phyloP scores from a whole-genome alignment of 1,139 yeast species.

The Yamadazyma diddensiae region DNA sequence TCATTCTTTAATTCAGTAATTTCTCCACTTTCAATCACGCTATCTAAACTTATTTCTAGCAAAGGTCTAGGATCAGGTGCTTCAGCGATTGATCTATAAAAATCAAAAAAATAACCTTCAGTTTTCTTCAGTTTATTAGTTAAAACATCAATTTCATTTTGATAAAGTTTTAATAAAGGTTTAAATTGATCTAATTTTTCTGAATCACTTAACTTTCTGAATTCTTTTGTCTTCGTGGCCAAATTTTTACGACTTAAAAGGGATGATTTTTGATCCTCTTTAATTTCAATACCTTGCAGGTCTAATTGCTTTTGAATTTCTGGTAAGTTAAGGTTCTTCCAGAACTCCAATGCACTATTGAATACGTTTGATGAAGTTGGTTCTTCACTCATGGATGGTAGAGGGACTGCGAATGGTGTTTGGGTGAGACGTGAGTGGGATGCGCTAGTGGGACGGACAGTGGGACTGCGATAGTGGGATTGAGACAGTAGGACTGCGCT shows the following conservation, averaged over 20 bases:
- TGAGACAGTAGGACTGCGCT: background rate
- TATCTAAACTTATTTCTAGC: constrained; percentile 67
- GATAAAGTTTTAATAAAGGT: constrained; percentile 72
- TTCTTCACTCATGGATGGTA: background rate
- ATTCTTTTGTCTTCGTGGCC: constrained; percentile 79
- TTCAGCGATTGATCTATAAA: constrained; percentile 76
- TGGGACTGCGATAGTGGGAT: too few relatives aligned
- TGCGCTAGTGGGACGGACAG: too few relatives aligned
- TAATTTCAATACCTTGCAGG: constrained; percentile 68
- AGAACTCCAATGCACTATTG: constrained; percentile 59
- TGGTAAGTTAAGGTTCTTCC: constrained; percentile 75
- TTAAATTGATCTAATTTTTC: constrained; percentile 68
- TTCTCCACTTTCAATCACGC: constrained; percentile 60
- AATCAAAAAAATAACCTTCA: constrained; percentile 69
- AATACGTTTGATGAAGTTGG: constrained; percentile 23
- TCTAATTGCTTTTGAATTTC: constrained; percentile 69
- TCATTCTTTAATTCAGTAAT: constrained; percentile 51
- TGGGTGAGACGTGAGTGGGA: too few relatives aligned
- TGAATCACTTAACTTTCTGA: constrained; percentile 65
- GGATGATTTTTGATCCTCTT: constrained; percentile 66
- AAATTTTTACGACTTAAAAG: constrained; percentile 68
- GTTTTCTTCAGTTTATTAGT: constrained; percentile 75
- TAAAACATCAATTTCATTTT: constrained; percentile 79
- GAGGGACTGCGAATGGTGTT: background rate
- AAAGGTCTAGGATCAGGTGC: constrained; percentile 93